Conservation (phyloP, 1,139 yeast genomes). For the Arxiozyma heterogenica region DNA sequence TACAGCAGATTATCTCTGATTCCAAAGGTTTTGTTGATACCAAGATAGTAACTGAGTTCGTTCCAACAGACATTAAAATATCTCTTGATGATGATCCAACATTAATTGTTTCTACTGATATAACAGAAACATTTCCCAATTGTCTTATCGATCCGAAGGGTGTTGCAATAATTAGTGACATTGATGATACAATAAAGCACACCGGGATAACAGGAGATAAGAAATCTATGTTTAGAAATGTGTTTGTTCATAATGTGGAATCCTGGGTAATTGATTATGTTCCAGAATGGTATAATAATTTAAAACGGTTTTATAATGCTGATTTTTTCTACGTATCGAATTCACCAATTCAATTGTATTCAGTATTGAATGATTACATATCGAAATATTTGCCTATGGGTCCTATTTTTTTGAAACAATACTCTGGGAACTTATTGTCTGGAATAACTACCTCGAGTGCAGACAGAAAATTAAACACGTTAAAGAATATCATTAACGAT, state of each 20-base stretch:
- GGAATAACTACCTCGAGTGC: conserved; percentile 82
- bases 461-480: conserved; percentile 62
- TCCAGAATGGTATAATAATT: conserved; percentile 53
- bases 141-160: conserved; percentile 32
- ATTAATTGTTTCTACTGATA: conserved; percentile 9
- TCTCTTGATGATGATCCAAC: conserved; percentile 20
- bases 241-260: conserved; percentile 55
- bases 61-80: conserved; percentile 40
- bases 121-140: conserved; percentile 10
- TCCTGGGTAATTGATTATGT: conserved; percentile 69
- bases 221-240: conserved; percentile 68
- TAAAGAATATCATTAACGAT: conserved; percentile 57
- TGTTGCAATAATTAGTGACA: conserved; percentile 74
- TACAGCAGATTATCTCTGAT: conserved; percentile 38
- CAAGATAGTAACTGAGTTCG: conserved; percentile 42
- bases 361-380: conserved; percentile 51
- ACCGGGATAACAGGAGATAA: conserved; percentile 89
- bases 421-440: conserved; percentile 65
- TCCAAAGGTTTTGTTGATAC: conserved; percentile 49
- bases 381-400: conserved; percentile 52
- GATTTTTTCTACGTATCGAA: conserved; percentile 87
- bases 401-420: conserved; percentile 79
- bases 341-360: conserved; percentile 84
- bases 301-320: conserved; percentile 37
- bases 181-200: conserved; percentile 85